Evolutionary conservation across 2,329 filamentous ascomycete species (phyloP).

Genomic region (Hypocrella siamensis): DNA sequence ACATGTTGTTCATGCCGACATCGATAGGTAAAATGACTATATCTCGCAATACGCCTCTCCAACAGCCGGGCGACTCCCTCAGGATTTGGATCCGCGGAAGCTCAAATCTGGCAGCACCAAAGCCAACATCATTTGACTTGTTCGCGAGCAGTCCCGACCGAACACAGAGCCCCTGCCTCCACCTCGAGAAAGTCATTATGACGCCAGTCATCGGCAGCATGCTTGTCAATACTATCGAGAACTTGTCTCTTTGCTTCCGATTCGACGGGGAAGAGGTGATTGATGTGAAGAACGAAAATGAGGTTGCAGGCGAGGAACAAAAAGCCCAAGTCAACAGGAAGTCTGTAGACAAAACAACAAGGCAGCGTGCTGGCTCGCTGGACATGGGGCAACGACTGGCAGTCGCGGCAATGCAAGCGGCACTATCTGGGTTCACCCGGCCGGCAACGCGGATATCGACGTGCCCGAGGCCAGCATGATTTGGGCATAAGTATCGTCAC

Average conservation of each 20-base stretch:
- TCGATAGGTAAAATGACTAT: background rate
- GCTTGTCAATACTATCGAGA: background rate
- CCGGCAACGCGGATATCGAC: background rate
- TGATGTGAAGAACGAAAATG: background rate
- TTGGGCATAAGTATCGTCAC: background rate
- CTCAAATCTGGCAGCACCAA: background rate
- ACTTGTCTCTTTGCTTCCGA: background rate
- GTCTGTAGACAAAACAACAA: too few species aligned
- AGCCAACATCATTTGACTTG: background rate
- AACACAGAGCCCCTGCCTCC: background rate
- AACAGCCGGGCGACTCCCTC: background rate
- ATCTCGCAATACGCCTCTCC: background rate
- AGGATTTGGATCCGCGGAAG: background rate
- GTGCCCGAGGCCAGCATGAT: background rate
- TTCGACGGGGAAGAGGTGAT: background rate
- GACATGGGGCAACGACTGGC: background rate
- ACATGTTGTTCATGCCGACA: background rate
- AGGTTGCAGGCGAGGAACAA: background rate
- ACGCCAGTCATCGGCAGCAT: background rate
- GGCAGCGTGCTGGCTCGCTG: background rate
- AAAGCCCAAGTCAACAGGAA: background rate
- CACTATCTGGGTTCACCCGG: background rate
- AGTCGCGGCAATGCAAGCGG: background rate
- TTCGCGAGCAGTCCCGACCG: background rate
- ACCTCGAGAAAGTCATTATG: background rate